Evolutionary conservation across 805 yeast genomes (phyloP).

Genomic region (Zygosaccharomyces pseudorouxii): DNA sequence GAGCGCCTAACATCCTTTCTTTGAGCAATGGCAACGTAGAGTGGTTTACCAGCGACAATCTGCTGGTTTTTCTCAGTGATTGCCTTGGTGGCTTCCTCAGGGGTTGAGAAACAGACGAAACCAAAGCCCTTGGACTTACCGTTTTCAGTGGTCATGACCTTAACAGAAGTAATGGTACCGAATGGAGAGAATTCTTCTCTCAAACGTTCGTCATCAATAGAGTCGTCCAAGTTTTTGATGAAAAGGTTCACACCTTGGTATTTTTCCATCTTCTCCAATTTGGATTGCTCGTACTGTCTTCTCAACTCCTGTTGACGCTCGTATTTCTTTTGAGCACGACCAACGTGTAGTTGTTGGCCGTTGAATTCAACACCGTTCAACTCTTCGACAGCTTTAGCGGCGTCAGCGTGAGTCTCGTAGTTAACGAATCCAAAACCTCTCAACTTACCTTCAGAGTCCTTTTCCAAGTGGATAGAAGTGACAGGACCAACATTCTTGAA

Average conservation of each 20-base stretch:
- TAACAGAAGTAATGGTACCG: constrained; percentile 93
- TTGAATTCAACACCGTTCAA: constrained; percentile 82
- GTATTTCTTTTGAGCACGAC: constrained; percentile 98
- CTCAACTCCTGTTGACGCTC: constrained; percentile 96
- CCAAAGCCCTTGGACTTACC: constrained; percentile 98
- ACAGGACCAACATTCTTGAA: constrained; percentile 72
- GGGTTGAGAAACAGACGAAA: constrained; percentile 94
- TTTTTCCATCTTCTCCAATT: constrained; percentile 86
- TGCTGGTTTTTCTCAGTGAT: constrained; percentile 97
- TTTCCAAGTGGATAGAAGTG: constrained; percentile 78
- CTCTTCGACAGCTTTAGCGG: constrained; percentile 86
- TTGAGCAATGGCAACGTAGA: constrained; percentile 98
- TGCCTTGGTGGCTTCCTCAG: constrained; percentile 99
- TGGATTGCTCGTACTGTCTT: constrained; percentile 87
- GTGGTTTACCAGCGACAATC: constrained; percentile 90
- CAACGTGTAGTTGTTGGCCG: constrained; percentile 86
- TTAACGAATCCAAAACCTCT: constrained; percentile 96
- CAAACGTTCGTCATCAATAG: constrained; percentile 85
- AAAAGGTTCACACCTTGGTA: constrained; percentile 97
- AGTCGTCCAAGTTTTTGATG: constrained; percentile 92
- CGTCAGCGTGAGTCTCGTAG: constrained; percentile 81
- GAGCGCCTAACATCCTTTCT: constrained; percentile 96
- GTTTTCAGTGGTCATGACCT: constrained; percentile 90
- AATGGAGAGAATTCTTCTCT: constrained; percentile 88
- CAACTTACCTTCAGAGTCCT: constrained; percentile 80